These are phyloP conservation scores for Rhynchosporium secalis DNA, from an alignment of 2,329 filamentous ascomycete species.

Conservation along the genomic window DNA sequence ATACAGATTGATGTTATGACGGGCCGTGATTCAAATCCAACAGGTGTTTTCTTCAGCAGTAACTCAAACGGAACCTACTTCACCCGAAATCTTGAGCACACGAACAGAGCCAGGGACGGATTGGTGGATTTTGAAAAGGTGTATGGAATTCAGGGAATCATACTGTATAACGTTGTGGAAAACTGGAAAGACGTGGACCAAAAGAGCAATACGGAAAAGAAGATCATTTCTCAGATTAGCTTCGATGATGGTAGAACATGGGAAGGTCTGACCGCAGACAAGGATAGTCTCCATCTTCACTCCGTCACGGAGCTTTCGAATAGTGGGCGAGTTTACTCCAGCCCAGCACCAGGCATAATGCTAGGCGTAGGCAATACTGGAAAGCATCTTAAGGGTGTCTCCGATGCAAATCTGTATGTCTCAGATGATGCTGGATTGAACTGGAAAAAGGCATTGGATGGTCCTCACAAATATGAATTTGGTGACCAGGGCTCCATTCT, in stretches of 20 bases:
- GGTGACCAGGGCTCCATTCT: conserved; percentile 90
- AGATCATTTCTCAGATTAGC: conserved; percentile 78
- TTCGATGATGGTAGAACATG: conserved; percentile 95
- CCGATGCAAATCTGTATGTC: conserved; percentile 77
- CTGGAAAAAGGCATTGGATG: conserved; percentile 74
- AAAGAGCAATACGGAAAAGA: conserved; percentile 54
- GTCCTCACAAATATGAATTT: conserved; percentile 94
- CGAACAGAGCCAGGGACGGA: conserved; percentile 75
- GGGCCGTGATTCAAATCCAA: conserved; percentile 60
- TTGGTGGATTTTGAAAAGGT: conserved; percentile 96
- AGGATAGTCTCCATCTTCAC: conserved; percentile 76
- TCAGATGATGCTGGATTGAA: conserved; percentile 88
- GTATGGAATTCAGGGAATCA: conserved; percentile 85
- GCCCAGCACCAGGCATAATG: conserved; percentile 85
- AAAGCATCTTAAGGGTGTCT: conserved; percentile 66
- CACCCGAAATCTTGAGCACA: conserved; percentile 86
- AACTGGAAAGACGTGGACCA: conserved; percentile 77
- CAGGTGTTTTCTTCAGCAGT: conserved; percentile 90
- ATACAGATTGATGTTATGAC: conserved; percentile 95
- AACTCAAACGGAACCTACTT: conserved; percentile 98
- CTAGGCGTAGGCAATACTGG: conserved; percentile 95
- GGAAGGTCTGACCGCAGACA: conserved; percentile 66
- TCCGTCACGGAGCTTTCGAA: conserved; percentile 86
- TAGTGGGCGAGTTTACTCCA: conserved; percentile 85
- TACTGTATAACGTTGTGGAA: conserved; percentile 83